Evolutionary conservation across 371 early-diverging fungal genomes (phyloP).

Genomic region (Mortierella sp.): DNA sequence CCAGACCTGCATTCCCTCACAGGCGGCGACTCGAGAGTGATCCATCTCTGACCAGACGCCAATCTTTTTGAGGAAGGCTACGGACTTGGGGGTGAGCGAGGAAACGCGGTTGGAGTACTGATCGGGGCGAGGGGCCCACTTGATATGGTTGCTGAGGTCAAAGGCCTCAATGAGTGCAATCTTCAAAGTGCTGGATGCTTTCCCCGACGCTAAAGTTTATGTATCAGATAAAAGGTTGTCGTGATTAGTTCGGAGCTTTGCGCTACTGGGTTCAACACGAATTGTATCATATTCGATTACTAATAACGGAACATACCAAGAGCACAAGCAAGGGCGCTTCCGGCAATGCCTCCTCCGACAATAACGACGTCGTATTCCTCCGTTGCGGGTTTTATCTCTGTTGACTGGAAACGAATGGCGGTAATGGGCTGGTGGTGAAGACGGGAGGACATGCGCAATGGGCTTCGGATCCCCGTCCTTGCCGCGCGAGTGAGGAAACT

Average conservation of each 20-base stretch:
- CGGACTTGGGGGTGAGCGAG: constrained; percentile 71
- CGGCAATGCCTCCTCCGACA: constrained; percentile 96
- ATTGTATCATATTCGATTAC: not conserved
- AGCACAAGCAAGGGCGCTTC: constrained; percentile 86
- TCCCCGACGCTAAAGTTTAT: constrained; percentile 63
- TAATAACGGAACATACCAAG: constrained; percentile 66
- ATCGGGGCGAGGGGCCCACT: constrained; percentile 62
- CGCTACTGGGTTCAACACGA: not conserved
- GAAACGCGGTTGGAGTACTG: constrained; percentile 84
- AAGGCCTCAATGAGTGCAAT: constrained; percentile 85
- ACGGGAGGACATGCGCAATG: constrained; percentile 15
- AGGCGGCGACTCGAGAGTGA: constrained; percentile 65
- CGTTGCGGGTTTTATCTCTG: constrained; percentile 12
- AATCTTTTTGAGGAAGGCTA: constrained; percentile 70
- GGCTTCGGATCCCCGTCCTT: constrained; percentile 17
- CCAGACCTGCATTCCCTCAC: constrained; percentile 81
- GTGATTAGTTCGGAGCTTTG: not conserved
- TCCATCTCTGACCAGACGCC: constrained; percentile 75
- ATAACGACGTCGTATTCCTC: constrained; percentile 82
- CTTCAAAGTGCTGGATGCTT: constrained; percentile 63
- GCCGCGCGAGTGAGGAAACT: constrained; percentile 19
- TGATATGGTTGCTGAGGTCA: constrained; percentile 66
- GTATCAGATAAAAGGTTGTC: not conserved
- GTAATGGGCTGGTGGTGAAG: constrained; percentile 16
- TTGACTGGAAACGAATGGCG: constrained; percentile 29